Percentiles rank a stretch among this genome's conserved stretches.
phyloP scores from a whole-genome alignment of 176 grass and related monocot genomes.

The sorghum (Sorghum bicolor) region DNA sequence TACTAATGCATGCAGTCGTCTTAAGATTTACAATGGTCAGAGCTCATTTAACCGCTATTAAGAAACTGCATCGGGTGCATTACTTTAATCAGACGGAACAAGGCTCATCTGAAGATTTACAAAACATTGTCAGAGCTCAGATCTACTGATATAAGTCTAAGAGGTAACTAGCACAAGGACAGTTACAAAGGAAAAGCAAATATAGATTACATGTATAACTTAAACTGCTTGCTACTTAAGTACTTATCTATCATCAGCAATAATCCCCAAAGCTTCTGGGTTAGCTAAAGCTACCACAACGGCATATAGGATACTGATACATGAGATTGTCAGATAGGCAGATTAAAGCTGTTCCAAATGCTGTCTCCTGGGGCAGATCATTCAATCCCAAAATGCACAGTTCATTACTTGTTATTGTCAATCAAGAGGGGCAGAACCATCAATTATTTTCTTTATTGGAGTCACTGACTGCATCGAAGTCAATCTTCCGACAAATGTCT shows the following conservation, averaged over 20 bases:
- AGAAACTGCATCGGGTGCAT: background rate
- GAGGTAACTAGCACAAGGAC: background rate
- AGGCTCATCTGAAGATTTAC: background rate
- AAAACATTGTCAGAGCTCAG: background rate
- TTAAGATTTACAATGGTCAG: background rate
- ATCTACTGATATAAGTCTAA: background rate
- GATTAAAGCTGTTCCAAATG: background rate
- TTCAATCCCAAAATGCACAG: background rate
- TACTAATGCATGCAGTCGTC: too few relatives aligned
- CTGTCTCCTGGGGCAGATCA: background rate
- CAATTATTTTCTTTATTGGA: background rate
- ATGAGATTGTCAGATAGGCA: background rate
- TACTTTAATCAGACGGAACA: background rate
- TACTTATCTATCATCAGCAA: constrained; percentile 24
- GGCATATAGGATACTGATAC: constrained; percentile 2
- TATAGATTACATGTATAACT: background rate
- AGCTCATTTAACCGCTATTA: background rate
- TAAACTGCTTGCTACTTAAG: background rate
- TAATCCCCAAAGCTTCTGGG: constrained; percentile 22
- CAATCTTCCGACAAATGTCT: constrained; percentile 57
- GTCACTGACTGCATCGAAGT: constrained; percentile 40
- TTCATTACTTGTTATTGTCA: background rate
- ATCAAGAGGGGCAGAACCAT: background rate
- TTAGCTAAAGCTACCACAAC: constrained; percentile 32
- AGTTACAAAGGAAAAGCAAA: constrained; percentile 16